Percentiles rank a stretch among this genome's conserved stretches.
phyloP scores from a whole-genome alignment of 805 yeast genomes.

The Schwanniomyces polymorphus region DNA sequence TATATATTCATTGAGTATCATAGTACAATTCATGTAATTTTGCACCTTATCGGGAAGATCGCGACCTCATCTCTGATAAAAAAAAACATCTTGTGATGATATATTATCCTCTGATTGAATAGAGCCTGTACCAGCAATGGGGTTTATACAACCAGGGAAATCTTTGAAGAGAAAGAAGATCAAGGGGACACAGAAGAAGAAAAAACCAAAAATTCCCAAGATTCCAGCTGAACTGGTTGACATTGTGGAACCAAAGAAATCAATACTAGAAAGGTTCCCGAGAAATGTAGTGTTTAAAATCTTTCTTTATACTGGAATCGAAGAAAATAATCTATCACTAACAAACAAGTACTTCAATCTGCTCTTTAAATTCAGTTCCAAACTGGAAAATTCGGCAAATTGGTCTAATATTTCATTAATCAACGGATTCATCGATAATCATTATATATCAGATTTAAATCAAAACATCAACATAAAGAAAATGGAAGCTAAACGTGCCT shows the following conservation, averaged over 20 bases:
- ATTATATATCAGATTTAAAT: constrained; percentile 22
- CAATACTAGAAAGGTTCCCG: constrained; percentile 38
- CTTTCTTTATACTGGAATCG: constrained; percentile 37
- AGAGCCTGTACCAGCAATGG: too few species aligned
- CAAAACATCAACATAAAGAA: constrained; percentile 10
- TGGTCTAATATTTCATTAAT: constrained; percentile 19
- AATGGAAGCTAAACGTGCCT: constrained; percentile 10
- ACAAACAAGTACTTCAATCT: constrained; percentile 28
- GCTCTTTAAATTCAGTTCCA: constrained; percentile 17
- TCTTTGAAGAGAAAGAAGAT: constrained; percentile 13
- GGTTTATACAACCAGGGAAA: constrained; percentile 26
- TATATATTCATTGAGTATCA: too few species aligned
- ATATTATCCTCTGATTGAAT: too few species aligned
- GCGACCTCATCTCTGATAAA: background rate
- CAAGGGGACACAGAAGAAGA: background rate
- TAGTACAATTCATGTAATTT: background rate
- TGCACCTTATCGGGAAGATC: background rate
- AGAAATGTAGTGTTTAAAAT: constrained; percentile 41
- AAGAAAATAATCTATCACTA: constrained; percentile 32
- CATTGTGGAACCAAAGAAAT: constrained; percentile 1
- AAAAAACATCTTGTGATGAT: background rate
- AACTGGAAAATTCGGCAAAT: constrained; percentile 16
- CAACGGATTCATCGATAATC: constrained; percentile 19
- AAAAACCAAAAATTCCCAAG: background rate
- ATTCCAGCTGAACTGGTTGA: background rate